A percentile compares a stretch with the other conserved stretches of the same genome.
Conservation (phyloP, 2,329 filamentous ascomycete species). For the Aspergillus pseudoviridinutans region DNA sequence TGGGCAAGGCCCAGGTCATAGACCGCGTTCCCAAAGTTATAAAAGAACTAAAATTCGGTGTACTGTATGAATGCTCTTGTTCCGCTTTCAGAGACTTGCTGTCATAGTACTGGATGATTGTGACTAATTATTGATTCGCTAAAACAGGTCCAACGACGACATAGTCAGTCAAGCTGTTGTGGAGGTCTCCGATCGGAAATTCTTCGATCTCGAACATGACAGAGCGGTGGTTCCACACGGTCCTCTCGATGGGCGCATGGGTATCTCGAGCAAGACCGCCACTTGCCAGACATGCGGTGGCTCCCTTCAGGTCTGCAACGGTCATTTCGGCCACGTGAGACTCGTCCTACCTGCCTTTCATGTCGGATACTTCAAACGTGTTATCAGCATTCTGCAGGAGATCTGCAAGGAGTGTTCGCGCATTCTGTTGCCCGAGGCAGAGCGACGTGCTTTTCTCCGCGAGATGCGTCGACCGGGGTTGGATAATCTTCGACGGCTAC, state of each 20-base stretch:
- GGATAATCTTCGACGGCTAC: conserved; percentile 80
- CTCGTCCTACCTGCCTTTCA: conserved; percentile 91
- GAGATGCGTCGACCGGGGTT: conserved; percentile 75
- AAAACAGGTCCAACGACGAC: conserved; percentile 74
- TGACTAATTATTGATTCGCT: conserved; percentile 2
- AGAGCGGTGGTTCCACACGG: conserved; percentile 75
- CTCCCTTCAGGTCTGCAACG: conserved; percentile 77
- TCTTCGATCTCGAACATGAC: conserved; percentile 84
- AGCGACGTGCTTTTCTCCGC: conserved; percentile 72
- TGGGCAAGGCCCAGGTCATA: conserved; percentile 78
- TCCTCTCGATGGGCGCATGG: conserved; percentile 81
- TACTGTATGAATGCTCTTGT: conserved; percentile 58
- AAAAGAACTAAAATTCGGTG: conserved; percentile 88
- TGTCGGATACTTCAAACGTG: conserved; percentile 91
- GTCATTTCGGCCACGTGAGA: conserved; percentile 91
- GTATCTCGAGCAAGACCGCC: conserved; percentile 78
- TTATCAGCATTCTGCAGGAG: conserved; percentile 85
- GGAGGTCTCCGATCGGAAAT: conserved; percentile 87
- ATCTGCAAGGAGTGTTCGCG: conserved; percentile 94
- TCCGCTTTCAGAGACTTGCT: conserved; percentile 9
- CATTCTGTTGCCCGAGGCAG: conserved; percentile 75
- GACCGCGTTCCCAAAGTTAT: conserved; percentile 88
- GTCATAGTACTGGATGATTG: not conserved
- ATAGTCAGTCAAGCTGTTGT: conserved; percentile 94
- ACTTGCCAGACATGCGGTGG: conserved; percentile 80